Evolutionary conservation across 805 yeast genomes (phyloP).

Genomic region (Hanseniaspora nectarophila): DNA sequence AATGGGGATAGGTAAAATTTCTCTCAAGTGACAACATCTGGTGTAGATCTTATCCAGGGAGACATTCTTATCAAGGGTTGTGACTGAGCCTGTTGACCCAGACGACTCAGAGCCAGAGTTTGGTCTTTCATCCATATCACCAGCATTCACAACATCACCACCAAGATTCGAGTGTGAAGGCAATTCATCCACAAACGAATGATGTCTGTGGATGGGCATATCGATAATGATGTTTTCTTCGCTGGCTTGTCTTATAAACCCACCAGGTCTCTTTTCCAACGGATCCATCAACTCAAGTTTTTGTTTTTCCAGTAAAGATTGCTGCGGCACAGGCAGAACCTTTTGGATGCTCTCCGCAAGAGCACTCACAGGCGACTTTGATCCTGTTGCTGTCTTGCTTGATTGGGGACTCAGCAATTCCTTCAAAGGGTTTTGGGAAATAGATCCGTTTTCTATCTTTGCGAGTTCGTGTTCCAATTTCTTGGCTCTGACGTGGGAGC

Average conservation of each 20-base stretch:
- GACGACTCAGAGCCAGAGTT: background rate
- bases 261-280: constrained; percentile 17
- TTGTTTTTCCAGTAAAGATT: background rate
- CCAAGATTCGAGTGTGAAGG: constrained; percentile 16
- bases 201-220: constrained; percentile 54
- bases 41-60: constrained; percentile 64
- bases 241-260: constrained; percentile 17
- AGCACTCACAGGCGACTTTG: constrained; percentile 7
- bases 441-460: constrained; percentile 1
- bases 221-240: constrained; percentile 43
- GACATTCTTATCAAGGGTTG: constrained; percentile 17
- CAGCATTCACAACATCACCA: constrained; percentile 24
- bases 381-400: background rate
- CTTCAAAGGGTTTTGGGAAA: constrained; percentile 23
- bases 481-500: constrained; percentile 62
- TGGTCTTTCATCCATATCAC: constrained; percentile 19
- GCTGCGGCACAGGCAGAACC: constrained; percentile 9
- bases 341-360: constrained; percentile 11
- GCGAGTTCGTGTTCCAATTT: constrained; percentile 52
- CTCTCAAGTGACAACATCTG: constrained; percentile 84
- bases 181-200: constrained; percentile 35
- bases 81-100: background rate
- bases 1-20: constrained; percentile 84
- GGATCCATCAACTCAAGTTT: constrained; percentile 5
- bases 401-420: background rate